Percentiles rank a stretch among this genome's conserved stretches.
These are phyloP conservation scores for Phytopythium boreale DNA, from an alignment of 352 stramenopile genomes.

Conservation along the genomic window DNA sequence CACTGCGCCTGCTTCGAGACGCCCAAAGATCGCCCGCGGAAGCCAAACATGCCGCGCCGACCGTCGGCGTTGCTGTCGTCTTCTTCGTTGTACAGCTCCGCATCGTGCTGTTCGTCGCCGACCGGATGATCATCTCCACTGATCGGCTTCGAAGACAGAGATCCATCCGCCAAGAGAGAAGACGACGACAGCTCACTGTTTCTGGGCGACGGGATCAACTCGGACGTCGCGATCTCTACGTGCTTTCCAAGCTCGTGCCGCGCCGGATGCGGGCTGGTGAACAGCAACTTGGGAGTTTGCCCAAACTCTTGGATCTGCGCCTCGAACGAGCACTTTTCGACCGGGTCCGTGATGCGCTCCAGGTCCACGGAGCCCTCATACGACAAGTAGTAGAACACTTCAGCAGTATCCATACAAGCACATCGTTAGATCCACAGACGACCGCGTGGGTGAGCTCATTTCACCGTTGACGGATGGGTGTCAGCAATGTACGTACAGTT, in stretches of 20 bases:
- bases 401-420: slow-evolving; percentile 2
- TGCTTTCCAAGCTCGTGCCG: slow-evolving; percentile 55
- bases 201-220: slow-evolving; percentile 39
- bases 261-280: slow-evolving; percentile 63
- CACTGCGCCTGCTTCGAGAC: slow-evolving; percentile 75
- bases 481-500: slow-evolving; percentile 53
- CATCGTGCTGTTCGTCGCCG: slow-evolving; percentile 14
- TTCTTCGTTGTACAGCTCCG: slow-evolving; percentile 17
- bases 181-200: slow-evolving; percentile 18
- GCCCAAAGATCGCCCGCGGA: slow-evolving; percentile 53
- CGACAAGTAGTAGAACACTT: slow-evolving; percentile 89
- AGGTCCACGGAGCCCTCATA: slow-evolving; percentile 87
- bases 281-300: slow-evolving; percentile 84
- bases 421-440: neutral
- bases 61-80: slow-evolving; percentile 25
- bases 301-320: slow-evolving; percentile 93
- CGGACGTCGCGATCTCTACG: slow-evolving; percentile 46
- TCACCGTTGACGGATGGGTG: neutral
- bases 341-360: slow-evolving; percentile 83
- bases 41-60: slow-evolving; percentile 69
- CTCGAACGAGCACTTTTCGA: slow-evolving; percentile 93
- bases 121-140: slow-evolving; percentile 10
- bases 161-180: slow-evolving; percentile 12
- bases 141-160: slow-evolving; percentile 16
- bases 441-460: neutral